A percentile compares a stretch with the other conserved stretches of the same genome.
These are phyloP conservation scores for Pterocarpus santalinus DNA, from an alignment of 306 rosid species.

Conservation along the genomic window DNA sequence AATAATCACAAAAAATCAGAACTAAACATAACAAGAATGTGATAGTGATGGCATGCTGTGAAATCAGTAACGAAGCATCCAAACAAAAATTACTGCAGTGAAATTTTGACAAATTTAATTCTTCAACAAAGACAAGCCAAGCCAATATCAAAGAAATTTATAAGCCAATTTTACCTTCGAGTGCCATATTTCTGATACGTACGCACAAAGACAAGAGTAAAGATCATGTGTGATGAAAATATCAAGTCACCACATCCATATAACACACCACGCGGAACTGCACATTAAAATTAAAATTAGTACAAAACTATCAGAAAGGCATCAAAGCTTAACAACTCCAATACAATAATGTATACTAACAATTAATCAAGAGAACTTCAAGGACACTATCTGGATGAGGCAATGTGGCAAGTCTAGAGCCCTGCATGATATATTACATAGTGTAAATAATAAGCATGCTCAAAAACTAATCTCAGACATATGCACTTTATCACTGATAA, in stretches of 20 bases:
- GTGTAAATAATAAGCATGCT: slow-evolving; percentile 19
- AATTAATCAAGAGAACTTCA: slow-evolving; percentile 81
- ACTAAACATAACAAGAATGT: background rate
- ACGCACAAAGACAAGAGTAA: slow-evolving; percentile 83
- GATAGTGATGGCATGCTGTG: background rate
- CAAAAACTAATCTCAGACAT: background rate
- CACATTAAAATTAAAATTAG: slow-evolving; percentile 52
- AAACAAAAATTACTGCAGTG: background rate
- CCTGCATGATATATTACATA: slow-evolving; percentile 57
- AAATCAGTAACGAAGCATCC: slow-evolving; percentile 20
- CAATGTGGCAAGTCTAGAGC: slow-evolving; percentile 88
- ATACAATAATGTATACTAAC: slow-evolving; percentile 55
- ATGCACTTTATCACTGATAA: background rate
- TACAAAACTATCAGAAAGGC: slow-evolving; percentile 15
- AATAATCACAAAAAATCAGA: slow-evolving; percentile 42
- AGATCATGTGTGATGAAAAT: slow-evolving; percentile 98
- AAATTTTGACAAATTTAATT: slow-evolving; percentile 2
- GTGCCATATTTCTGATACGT: slow-evolving; percentile 92
- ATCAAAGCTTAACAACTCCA: slow-evolving; percentile 35
- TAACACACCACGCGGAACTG: slow-evolving; percentile 89
- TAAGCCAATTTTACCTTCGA: slow-evolving; percentile 62
- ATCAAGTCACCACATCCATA: slow-evolving; percentile 99
- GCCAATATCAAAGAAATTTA: background rate
- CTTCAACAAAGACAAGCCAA: background rate
- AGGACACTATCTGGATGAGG: slow-evolving; percentile 85